Evolutionary conservation across 2,329 filamentous ascomycete genomes (phyloP).

Genomic region (Lasiodiplodia gonubiensis): DNA sequence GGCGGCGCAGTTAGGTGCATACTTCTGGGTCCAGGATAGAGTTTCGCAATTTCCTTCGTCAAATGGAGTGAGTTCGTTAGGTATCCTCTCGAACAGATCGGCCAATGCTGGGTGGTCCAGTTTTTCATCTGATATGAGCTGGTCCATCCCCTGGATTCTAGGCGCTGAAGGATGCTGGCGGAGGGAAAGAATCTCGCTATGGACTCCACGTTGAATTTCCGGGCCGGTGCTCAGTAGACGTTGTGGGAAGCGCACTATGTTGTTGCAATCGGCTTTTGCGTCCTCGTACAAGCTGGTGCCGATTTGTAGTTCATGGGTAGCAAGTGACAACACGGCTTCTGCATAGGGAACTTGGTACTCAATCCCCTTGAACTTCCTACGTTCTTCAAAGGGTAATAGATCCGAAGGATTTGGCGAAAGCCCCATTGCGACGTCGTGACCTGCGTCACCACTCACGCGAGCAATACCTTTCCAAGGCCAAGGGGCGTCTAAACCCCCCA

Average conservation of each 20-base stretch:
- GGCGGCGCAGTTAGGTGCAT: constrained; percentile 70
- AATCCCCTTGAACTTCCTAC: constrained; percentile 50
- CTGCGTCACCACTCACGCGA: constrained; percentile 63
- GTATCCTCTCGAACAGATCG: constrained; percentile 65
- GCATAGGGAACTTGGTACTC: constrained; percentile 37
- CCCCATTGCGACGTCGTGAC: background rate
- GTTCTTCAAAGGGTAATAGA: background rate
- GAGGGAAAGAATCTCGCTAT: constrained; percentile 30
- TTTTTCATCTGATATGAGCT: background rate
- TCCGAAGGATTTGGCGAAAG: background rate
- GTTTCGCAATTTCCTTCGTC: constrained; percentile 79
- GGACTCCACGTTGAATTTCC: constrained; percentile 49
- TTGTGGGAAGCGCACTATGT: constrained; percentile 32
- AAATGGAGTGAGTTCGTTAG: constrained; percentile 73
- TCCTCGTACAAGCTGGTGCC: background rate
- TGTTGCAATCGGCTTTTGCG: background rate
- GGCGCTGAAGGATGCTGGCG: background rate
- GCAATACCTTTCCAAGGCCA: constrained; percentile 72
- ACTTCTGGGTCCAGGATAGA: constrained; percentile 80
- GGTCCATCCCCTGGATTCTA: background rate
- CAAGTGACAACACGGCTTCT: constrained; percentile 36
- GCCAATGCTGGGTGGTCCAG: constrained; percentile 63
- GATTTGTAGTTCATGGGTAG: constrained; percentile 3
- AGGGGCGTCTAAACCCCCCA: constrained; percentile 71
- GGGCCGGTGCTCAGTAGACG: constrained; percentile 45